A percentile compares a stretch with the other conserved stretches of the same genome.
phyloP scores from a whole-genome alignment of 169 alveolate genomes.

The Condylostoma magnum region DNA sequence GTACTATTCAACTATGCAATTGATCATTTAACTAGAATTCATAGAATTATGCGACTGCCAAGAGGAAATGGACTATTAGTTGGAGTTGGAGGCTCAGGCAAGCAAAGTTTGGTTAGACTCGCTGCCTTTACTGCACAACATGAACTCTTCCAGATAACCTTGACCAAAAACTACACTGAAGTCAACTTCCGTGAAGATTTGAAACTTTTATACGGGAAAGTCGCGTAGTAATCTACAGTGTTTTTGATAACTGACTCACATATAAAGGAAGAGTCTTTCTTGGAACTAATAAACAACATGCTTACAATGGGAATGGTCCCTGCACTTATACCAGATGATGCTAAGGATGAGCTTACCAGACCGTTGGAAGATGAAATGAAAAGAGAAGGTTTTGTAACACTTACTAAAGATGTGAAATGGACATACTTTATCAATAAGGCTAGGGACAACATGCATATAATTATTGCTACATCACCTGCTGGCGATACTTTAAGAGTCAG shows the following conservation, averaged over 20 bases:
- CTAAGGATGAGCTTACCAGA: slow-evolving; percentile 76
- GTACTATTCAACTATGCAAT: slow-evolving; percentile 87
- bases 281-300: slow-evolving; percentile 90
- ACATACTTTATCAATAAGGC: slow-evolving; percentile 69
- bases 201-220: slow-evolving; percentile 77
- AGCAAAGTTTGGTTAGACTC: slow-evolving; percentile 92
- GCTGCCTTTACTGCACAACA: slow-evolving; percentile 90
- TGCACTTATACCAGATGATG: slow-evolving; percentile 89
- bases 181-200: slow-evolving; percentile 91
- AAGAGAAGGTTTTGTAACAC: slow-evolving; percentile 79
- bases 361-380: slow-evolving; percentile 76
- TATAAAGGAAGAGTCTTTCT: slow-evolving; percentile 89
- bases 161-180: slow-evolving; percentile 88
- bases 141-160: slow-evolving; percentile 84
- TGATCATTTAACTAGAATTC: slow-evolving; percentile 78
- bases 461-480: slow-evolving; percentile 91
- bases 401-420: slow-evolving; percentile 80
- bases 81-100: slow-evolving; percentile 99
- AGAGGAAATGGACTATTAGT: slow-evolving; percentile 93
- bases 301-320: slow-evolving; percentile 94
- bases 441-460: slow-evolving; percentile 87
- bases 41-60: slow-evolving; percentile 86
- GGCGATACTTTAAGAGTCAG: slow-evolving; percentile 85
- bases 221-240: slow-evolving; percentile 76
- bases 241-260: slow-evolving; percentile 92